phyloP scores from a whole-genome alignment of 73 alveolate species.

The Paramecium caudatum region DNA sequence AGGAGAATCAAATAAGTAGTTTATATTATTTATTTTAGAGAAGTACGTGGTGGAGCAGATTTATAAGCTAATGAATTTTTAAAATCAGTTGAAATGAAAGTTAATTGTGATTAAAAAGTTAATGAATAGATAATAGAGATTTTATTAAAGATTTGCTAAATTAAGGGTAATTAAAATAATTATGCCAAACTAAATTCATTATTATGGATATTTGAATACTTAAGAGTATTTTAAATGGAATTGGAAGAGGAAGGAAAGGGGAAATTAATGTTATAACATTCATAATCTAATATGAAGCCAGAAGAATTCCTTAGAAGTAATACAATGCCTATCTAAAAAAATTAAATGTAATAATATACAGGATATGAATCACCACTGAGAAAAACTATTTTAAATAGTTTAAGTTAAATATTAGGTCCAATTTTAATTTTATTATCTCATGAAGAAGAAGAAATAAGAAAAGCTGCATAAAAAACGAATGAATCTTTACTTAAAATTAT shows the following conservation, averaged over 20 bases:
- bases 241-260: constrained; percentile 54
- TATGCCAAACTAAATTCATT: constrained; percentile 55
- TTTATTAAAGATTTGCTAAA: constrained; percentile 21
- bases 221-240: constrained; percentile 57
- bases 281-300: not conserved
- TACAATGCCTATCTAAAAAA: constrained; percentile 3
- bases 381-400: constrained; percentile 32
- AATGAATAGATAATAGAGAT: constrained; percentile 63
- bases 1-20: constrained; percentile 58
- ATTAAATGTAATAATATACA: not conserved
- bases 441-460: constrained; percentile 77
- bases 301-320: constrained; percentile 7
- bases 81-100: constrained; percentile 46
- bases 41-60: constrained; percentile 38
- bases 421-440: constrained; percentile 45
- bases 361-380: constrained; percentile 62
- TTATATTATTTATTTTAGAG: not conserved
- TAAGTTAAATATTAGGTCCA: constrained; percentile 62
- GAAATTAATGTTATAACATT: not conserved
- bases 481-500: constrained; percentile 63
- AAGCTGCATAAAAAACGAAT: constrained; percentile 75
- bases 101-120: constrained; percentile 1
- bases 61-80: constrained; percentile 41
- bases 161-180: constrained; percentile 48
- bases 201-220: constrained; percentile 64